Evolutionary conservation across 345 rosid species (phyloP), one percentile per base, ranked within the genome.

Genomic region (Dimocarpus longan): DNA sequence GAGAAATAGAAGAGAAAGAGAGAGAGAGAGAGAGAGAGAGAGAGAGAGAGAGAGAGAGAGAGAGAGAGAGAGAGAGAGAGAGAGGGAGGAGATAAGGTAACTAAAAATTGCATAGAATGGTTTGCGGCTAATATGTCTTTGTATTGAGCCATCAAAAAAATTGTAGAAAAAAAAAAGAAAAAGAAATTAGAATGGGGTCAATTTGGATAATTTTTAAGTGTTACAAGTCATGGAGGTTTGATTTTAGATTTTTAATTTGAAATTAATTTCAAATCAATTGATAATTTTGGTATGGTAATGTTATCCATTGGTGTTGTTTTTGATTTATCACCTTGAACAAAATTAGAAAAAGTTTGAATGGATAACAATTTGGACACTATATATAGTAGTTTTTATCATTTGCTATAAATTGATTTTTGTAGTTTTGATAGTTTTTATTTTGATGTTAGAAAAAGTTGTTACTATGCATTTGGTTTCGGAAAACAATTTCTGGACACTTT

Each of bases 91-190:
- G 24, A 37, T 4, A 1, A 21, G 80, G 63, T 75, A 85, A 86
- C 76, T 80, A 64, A 13, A 62, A 66, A 46, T 46, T 72, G 57
- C 59, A 46, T 65, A 75, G 46, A 24, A 48, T 66, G 84, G 80
- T 85, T 85, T 54, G 81, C 89, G 90, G 75, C 79, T 82, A 65
- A 78, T 67, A 21, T 81, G 86, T 84, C 76, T 84, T 76, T 80
- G 48, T 75, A 76, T 28, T 18, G 50, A 84, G 87, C 87, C 86
- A 81, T 70, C 40, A 2, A 81, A 74, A 24, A 52, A 24, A 6
- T 37, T 67, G 37, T 79, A 16, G n/a, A 3, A 48, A 52, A 50
- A 11, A 19, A 15, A 18, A 8, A 18, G 9, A 52, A 0, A 16
- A 50, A 3, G 63, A 60, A 60, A 60, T 60, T 60, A 21, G 22